Conservation (phyloP, 176 grass and related monocot genomes). For the Eragrostis curvula region DNA sequence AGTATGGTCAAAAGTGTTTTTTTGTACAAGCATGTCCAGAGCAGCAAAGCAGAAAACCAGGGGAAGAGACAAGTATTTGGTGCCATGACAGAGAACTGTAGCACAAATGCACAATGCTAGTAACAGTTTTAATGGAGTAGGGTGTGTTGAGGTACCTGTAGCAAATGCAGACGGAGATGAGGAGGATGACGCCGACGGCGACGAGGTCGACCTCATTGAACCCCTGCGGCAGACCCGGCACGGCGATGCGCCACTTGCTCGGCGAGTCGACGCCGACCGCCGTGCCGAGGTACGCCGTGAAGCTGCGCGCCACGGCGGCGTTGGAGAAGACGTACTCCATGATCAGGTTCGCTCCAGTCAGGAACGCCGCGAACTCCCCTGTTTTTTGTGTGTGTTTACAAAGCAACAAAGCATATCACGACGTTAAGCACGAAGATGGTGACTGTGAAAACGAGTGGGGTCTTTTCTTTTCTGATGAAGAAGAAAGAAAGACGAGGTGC, state of each 20-base stretch:
- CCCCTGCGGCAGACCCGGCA: conserved; percentile 63
- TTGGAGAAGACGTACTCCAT: conserved; percentile 99
- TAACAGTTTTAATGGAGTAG: too few species aligned
- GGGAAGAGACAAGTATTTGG: background rate
- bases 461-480: background rate
- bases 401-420: background rate
- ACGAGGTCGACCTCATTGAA: conserved; percentile 92
- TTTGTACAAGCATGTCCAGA: background rate
- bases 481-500: background rate
- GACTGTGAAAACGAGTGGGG: background rate
- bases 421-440: background rate
- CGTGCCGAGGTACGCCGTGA: conserved; percentile 92
- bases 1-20: too few species aligned
- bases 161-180: conserved; percentile 89
- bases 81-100: too few species aligned
- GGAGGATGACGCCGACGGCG: conserved; percentile 69
- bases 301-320: conserved; percentile 90
- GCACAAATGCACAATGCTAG: too few species aligned
- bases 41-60: background rate
- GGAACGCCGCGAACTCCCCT: conserved; percentile 96
- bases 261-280: conserved; percentile 75
- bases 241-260: conserved; percentile 67
- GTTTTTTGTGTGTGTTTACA: background rate
- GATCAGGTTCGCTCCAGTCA: conserved; percentile 91
- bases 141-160: conserved; percentile 59